Evolutionary conservation across 768 basidiomycete species (phyloP).

Genomic region (Sarcomyxa edulis): DNA sequence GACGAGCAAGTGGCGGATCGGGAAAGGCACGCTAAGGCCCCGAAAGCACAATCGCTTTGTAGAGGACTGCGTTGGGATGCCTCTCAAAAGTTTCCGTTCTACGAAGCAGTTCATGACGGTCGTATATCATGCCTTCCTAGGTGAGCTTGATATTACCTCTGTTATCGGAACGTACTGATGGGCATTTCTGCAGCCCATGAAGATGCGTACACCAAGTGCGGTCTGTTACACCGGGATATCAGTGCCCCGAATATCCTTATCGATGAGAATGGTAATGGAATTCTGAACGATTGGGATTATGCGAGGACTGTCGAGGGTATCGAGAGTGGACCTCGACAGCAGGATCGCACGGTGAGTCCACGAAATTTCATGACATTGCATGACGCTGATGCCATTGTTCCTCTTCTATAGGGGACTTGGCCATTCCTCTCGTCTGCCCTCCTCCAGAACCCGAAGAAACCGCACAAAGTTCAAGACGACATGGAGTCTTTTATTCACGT

Average conservation of each 20-base stretch:
- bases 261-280: neutral
- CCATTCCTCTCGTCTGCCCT: constrained; percentile 21
- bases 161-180: too few relatives aligned
- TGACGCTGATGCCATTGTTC: neutral
- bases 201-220: constrained; percentile 3
- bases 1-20: too few relatives aligned
- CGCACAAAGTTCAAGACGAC: constrained; percentile 21
- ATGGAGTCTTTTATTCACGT: constrained; percentile 25
- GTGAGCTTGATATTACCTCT: neutral
- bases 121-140: constrained; percentile 13
- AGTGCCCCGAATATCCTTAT: constrained; percentile 7
- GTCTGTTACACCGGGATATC: constrained; percentile 8
- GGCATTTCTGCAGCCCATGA: constrained; percentile 1
- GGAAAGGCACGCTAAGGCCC: constrained; percentile 4
- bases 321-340: neutral
- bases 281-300: constrained; percentile 9
- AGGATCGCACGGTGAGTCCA: constrained; percentile 7
- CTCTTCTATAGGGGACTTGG: constrained; percentile 31
- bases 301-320: neutral
- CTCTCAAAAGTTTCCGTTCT: constrained; percentile 8
- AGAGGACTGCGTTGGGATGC: constrained; percentile 12
- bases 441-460: constrained; percentile 10
- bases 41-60: constrained; percentile 17
- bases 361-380: neutral
- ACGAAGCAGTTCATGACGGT: constrained; percentile 15